Evolutionary conservation across 2,329 filamentous ascomycete genomes (phyloP).

Genomic region (Exophiala dermatitidis): DNA sequence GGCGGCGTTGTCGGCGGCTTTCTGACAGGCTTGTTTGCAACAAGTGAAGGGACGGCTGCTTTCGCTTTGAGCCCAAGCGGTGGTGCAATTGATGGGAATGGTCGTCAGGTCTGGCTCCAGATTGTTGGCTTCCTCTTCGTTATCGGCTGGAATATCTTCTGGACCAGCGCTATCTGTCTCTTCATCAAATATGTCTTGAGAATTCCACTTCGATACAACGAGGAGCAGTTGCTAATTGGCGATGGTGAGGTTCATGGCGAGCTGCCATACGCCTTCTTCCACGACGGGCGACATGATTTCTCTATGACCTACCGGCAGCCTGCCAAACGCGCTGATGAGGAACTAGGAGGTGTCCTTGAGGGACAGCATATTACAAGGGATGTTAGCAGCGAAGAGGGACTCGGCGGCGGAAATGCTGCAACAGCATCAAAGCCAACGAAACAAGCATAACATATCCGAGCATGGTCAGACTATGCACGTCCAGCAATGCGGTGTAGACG

Average conservation of each 20-base stretch:
- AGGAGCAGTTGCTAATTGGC: constrained; percentile 41
- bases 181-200: constrained; percentile 48
- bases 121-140: constrained; percentile 45
- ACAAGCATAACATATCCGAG: constrained; percentile 11
- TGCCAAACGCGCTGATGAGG: constrained; percentile 2
- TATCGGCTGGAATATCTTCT: constrained; percentile 47
- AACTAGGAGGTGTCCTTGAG: constrained; percentile 11
- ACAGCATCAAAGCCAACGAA: constrained; percentile 12
- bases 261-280: constrained; percentile 35
- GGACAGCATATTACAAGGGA: constrained; percentile 12
- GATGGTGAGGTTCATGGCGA: constrained; percentile 46
- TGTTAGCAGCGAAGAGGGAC: constrained; percentile 12
- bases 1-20: constrained; percentile 49
- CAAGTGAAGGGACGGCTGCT: constrained; percentile 46
- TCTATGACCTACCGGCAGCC: constrained; percentile 11
- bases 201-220: constrained; percentile 43
- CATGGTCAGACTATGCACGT: neutral
- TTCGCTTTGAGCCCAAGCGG: constrained; percentile 42
- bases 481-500: too few relatives aligned
- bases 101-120: constrained; percentile 45
- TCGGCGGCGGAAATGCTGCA: constrained; percentile 3
- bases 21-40: constrained; percentile 58
- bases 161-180: constrained; percentile 44
- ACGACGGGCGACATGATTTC: constrained; percentile 23
- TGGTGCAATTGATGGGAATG: constrained; percentile 47